A percentile compares a stretch with the other conserved stretches of the same genome.
Conservation (phyloP, 2,329 filamentous ascomycete genomes). For the Dendrostoma leiphaemia region DNA sequence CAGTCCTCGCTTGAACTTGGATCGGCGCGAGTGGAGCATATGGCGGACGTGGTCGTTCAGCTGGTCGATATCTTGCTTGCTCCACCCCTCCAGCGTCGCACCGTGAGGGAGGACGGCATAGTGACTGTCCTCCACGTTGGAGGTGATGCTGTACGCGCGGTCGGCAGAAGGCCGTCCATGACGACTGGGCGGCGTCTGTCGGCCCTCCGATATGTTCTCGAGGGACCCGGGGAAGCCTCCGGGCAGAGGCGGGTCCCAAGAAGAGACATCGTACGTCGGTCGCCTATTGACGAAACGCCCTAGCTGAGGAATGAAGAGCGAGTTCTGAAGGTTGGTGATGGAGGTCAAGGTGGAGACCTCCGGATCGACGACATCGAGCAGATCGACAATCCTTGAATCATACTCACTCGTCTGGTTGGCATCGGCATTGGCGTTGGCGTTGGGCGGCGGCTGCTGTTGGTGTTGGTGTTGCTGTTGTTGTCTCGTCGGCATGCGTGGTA, state of each 20-base stretch:
- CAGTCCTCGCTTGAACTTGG: constrained; percentile 75
- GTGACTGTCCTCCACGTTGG: constrained; percentile 64
- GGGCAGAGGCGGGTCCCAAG: constrained; percentile 31
- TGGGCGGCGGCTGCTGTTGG: neutral
- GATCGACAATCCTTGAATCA: constrained; percentile 28
- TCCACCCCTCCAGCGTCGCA: constrained; percentile 71
- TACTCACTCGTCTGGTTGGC: constrained; percentile 19
- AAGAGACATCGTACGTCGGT: constrained; percentile 73
- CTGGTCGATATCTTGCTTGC: constrained; percentile 67
- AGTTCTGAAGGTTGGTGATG: constrained; percentile 87
- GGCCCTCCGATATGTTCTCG: constrained; percentile 23
- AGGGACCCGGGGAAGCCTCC: constrained; percentile 22
- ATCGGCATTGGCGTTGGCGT: constrained; percentile 5
- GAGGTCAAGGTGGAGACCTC: constrained; percentile 81
- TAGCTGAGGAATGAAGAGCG: constrained; percentile 80
- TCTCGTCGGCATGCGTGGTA: constrained; percentile 1
- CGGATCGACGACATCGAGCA: constrained; percentile 55
- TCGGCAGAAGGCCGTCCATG: constrained; percentile 23
- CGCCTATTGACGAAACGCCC: constrained; percentile 72
- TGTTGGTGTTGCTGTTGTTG: neutral
- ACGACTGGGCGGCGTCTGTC: constrained; percentile 19
- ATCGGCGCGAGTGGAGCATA: constrained; percentile 79
- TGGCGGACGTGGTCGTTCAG: constrained; percentile 85
- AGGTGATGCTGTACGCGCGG: constrained; percentile 57
- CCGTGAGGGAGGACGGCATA: constrained; percentile 81